These are phyloP conservation scores for Suhomyces atakaporum DNA, from an alignment of 1,139 yeast genomes.

Conservation along the genomic window DNA sequence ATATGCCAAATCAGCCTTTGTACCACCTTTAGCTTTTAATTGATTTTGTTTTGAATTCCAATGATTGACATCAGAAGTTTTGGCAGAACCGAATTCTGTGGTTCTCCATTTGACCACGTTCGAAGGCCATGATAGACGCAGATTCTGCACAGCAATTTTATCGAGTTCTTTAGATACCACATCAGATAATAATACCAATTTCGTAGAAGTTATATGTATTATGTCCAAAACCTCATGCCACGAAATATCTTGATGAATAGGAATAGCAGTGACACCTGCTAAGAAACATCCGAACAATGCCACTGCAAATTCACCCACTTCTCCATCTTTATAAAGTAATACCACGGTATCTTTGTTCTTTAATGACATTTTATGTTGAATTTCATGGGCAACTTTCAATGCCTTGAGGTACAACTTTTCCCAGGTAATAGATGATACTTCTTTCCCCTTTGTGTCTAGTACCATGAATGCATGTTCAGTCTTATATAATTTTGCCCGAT, in stretches of 20 bases:
- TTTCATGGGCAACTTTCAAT: slow-evolving; percentile 86
- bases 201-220: slow-evolving; percentile 72
- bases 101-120: slow-evolving; percentile 75
- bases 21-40: slow-evolving; percentile 24
- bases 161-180: slow-evolving; percentile 72
- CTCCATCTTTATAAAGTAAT: slow-evolving; percentile 79
- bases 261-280: slow-evolving; percentile 94
- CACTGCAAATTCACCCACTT: slow-evolving; percentile 79
- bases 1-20: slow-evolving; percentile 69
- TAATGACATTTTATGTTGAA: slow-evolving; percentile 66
- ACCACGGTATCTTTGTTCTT: slow-evolving; percentile 84
- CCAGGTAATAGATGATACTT: slow-evolving; percentile 77
- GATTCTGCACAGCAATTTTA: slow-evolving; percentile 45
- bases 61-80: slow-evolving; percentile 37
- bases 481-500: slow-evolving; percentile 66
- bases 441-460: slow-evolving; percentile 81
- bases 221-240: slow-evolving; percentile 70
- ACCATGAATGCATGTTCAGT: slow-evolving; percentile 71
- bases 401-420: slow-evolving; percentile 82
- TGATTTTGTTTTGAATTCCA: slow-evolving; percentile 30
- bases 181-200: slow-evolving; percentile 80
- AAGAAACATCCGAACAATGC: slow-evolving; percentile 90
- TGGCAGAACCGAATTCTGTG: slow-evolving; percentile 78
- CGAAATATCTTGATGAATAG: slow-evolving; percentile 75
- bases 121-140: slow-evolving; percentile 44